Conservation (phyloP, 805 yeast species). For the Yamadazyma nakazawae region DNA sequence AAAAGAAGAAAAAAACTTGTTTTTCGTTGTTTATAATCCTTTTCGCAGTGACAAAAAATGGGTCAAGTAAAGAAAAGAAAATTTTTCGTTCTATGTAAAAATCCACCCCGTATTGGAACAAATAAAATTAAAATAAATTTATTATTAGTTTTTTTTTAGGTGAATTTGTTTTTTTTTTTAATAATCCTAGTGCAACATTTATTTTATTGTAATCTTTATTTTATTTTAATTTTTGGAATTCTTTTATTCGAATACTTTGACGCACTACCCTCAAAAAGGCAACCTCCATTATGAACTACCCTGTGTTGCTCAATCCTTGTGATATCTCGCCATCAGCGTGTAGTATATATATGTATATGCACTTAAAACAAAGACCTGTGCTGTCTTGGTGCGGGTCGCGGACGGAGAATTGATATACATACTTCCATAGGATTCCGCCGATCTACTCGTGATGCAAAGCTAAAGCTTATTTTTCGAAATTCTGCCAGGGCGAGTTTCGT, state of each 20-base stretch:
- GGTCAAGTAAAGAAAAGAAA: conserved; percentile 1
- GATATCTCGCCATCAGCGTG: too few species aligned
- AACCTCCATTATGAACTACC: neutral
- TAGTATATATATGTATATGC: too few species aligned
- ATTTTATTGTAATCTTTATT: too few species aligned
- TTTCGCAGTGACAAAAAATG: conserved; percentile 5
- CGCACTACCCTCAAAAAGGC: neutral
- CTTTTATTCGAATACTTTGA: neutral
- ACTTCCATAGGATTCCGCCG: neutral
- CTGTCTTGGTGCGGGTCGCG: neutral
- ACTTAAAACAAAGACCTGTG: neutral
- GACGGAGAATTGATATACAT: neutral
- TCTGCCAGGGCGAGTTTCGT: neutral
- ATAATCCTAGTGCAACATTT: neutral
- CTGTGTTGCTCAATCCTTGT: neutral
- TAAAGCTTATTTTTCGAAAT: neutral
- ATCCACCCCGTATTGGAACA: conserved; percentile 4
- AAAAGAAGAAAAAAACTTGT: conserved; percentile 6
- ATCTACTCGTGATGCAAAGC: conserved; percentile 1
- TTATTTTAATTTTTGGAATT: too few species aligned
- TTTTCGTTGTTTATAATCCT: conserved; percentile 10
- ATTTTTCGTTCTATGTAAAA: conserved; percentile 4
- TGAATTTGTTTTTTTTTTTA: neutral
- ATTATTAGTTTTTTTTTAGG: neutral
- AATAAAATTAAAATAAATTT: conserved; percentile 1